Conservation (phyloP, 257 asterid genomes). For the Gynochthodes officinalis region DNA sequence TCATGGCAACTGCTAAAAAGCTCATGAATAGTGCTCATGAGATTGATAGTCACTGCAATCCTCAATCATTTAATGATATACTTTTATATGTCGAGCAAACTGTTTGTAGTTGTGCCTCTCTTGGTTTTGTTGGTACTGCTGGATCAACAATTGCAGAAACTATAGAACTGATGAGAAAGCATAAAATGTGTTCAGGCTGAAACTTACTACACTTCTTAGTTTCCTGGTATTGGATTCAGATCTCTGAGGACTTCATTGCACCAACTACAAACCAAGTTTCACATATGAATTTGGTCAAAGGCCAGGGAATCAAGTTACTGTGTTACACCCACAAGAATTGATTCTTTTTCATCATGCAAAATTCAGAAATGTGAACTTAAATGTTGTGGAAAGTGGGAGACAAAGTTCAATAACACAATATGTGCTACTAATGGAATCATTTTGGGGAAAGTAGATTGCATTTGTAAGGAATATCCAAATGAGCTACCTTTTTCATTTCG, state of each 20-base stretch:
- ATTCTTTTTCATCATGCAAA: neutral
- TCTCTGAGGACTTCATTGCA: neutral
- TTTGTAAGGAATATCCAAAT: neutral
- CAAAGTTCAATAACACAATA: neutral
- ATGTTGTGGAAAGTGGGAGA: neutral
- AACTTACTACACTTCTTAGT: neutral
- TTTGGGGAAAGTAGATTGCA: neutral
- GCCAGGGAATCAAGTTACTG: neutral
- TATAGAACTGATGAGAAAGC: conserved; percentile 63
- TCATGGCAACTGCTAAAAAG: conserved; percentile 49
- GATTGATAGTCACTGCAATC: conserved; percentile 32
- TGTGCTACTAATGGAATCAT: neutral
- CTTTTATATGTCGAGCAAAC: conserved; percentile 64
- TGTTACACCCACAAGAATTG: neutral
- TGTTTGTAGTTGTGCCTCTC: conserved; percentile 84
- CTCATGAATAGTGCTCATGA: conserved; percentile 30
- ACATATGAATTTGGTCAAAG: neutral
- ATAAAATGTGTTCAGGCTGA: conserved; percentile 39
- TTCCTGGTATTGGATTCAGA: neutral
- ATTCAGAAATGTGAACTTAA: neutral
- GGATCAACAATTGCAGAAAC: conserved; percentile 89
- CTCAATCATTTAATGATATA: conserved; percentile 50
- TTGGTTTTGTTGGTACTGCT: conserved; percentile 85
- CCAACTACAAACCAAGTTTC: neutral
- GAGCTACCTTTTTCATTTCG: neutral